Base-by-base conservation (phyloP, 2,329 filamentous ascomycete species). In the Fusarium sterilihyphosum region DNA sequence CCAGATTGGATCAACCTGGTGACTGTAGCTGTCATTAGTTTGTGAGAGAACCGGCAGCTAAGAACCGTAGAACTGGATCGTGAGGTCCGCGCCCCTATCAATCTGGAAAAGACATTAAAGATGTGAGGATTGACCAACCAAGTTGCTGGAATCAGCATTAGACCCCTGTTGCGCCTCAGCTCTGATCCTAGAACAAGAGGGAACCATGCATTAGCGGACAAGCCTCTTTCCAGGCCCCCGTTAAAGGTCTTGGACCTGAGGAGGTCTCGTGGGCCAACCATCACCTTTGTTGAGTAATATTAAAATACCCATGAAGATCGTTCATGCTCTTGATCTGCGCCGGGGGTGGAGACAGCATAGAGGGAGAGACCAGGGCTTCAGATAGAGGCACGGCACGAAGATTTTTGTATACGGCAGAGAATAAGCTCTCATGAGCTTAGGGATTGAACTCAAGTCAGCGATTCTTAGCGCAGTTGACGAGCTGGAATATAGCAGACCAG, bases 111-210 rank as follows among this genome's bases (percentile, higher is more conserved):
- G 60, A 64, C 52, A 73, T 75, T 62, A 31, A 66, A 61, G 68
- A 78, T 74, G 66, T 68, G 61, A 61, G 57, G 65, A 65, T 38
- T 71, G 70, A 52, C 77, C 77, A 78, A 78, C 72, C 77, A 74
- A 46, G 44, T 49, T 35, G 22, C 47, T 53, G 61, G 41, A 56
- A 64, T 43, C 49, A 58, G 26, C 53, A 29, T 53, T 37, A 20
- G 18, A 62, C 56, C 74, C 73, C 50, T 77, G 61, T 61, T 65
- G 57, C 49, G 63, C 69, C 71, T 65, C 71, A 59, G 63, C 71
- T 70, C 61, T 57, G 61, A 49, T 57, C 66, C 61, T 71, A 53
- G 73, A 44, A 46, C 24, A 38, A 57, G 38, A 50, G 50, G 40
- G 40, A 54, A 58, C 41, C 68, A 59, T 46, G 40, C 61, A 68